phyloP scores from a whole-genome alignment of 768 basidiomycete species.

The Sporobolomyces pararoseus region DNA sequence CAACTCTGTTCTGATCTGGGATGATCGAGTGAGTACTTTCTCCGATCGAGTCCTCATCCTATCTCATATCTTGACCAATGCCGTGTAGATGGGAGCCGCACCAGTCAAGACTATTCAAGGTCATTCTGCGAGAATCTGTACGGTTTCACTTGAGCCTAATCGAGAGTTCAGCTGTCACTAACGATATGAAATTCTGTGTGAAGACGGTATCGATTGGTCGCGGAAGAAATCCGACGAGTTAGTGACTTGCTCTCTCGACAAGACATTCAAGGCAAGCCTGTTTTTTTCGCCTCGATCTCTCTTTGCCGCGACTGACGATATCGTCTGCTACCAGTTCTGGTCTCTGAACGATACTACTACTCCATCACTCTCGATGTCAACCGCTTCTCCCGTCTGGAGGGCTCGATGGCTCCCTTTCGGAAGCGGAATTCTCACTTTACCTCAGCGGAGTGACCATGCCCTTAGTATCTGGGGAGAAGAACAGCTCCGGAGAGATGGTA shows the following conservation, averaged over 20 bases:
- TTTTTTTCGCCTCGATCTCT: too few species aligned
- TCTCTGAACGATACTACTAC: constrained; percentile 37
- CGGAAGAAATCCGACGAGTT: constrained; percentile 69
- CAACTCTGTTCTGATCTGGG: constrained; percentile 87
- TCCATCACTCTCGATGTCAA: constrained; percentile 54
- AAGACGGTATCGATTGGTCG: constrained; percentile 91
- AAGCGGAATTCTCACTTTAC: constrained; percentile 74
- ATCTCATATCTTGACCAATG: neutral
- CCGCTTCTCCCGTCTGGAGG: constrained; percentile 88
- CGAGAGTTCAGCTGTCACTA: too few species aligned
- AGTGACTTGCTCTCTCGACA: constrained; percentile 91
- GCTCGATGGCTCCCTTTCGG: constrained; percentile 91
- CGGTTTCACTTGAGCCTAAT: neutral
- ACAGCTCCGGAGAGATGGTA: constrained; percentile 22
- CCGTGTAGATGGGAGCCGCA: constrained; percentile 29
- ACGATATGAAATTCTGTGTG: constrained; percentile 54
- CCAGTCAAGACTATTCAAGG: constrained; percentile 32
- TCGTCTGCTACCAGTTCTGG: constrained; percentile 38
- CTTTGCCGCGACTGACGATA: constrained; percentile 2
- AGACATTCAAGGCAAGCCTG: constrained; percentile 50
- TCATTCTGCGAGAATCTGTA: constrained; percentile 36
- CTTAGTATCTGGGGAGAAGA: constrained; percentile 69
- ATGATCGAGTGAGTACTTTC: constrained; percentile 65
- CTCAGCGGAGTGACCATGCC: constrained; percentile 77
- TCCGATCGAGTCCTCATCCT: neutral